A percentile compares a stretch with the other conserved stretches of the same genome.
phyloP scores from a whole-genome alignment of 768 basidiomycete genomes.

The Suillus clintonianus region DNA sequence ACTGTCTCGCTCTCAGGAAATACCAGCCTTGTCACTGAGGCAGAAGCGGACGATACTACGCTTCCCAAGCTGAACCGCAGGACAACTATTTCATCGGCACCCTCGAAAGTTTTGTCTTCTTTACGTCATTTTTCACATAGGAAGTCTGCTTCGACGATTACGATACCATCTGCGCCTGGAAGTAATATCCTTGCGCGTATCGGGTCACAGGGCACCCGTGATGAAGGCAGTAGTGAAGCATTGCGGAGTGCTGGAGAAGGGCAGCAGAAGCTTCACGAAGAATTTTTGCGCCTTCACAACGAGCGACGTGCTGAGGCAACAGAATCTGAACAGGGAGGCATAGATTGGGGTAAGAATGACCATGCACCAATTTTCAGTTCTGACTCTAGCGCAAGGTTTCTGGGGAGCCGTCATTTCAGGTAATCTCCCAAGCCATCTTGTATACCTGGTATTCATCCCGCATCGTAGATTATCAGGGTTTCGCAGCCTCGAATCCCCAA shows the following conservation, averaged over 20 bases:
- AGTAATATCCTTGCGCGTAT: conserved; percentile 53
- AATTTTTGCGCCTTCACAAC: conserved; percentile 68
- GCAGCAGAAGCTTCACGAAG: conserved; percentile 72
- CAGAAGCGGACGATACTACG: conserved; percentile 21
- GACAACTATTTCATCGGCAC: conserved; percentile 30
- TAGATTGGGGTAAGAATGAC: conserved; percentile 74
- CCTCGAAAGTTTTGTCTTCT: conserved; percentile 19
- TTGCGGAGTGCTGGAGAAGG: conserved; percentile 60
- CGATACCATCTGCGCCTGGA: conserved; percentile 44
- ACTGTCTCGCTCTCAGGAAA: conserved; percentile 43
- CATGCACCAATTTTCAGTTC: neutral
- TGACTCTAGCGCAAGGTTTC: conserved; percentile 60
- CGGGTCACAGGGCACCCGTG: conserved; percentile 47
- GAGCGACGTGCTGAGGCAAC: conserved; percentile 47
- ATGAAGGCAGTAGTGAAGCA: conserved; percentile 38
- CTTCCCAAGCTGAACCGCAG: conserved; percentile 25
- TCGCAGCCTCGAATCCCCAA: conserved; percentile 77
- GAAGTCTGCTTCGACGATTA: conserved; percentile 62
- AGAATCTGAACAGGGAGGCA: conserved; percentile 42
- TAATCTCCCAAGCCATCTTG: conserved; percentile 29
- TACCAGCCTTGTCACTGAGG: conserved; percentile 5
- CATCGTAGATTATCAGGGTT: conserved; percentile 77
- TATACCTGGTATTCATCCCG: conserved; percentile 9
- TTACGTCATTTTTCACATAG: conserved; percentile 47
- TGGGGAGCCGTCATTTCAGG: conserved; percentile 95